These are phyloP conservation scores for Diaporthe sp. DNA, from an alignment of 2,329 filamentous ascomycete species.

Conservation along the genomic window DNA sequence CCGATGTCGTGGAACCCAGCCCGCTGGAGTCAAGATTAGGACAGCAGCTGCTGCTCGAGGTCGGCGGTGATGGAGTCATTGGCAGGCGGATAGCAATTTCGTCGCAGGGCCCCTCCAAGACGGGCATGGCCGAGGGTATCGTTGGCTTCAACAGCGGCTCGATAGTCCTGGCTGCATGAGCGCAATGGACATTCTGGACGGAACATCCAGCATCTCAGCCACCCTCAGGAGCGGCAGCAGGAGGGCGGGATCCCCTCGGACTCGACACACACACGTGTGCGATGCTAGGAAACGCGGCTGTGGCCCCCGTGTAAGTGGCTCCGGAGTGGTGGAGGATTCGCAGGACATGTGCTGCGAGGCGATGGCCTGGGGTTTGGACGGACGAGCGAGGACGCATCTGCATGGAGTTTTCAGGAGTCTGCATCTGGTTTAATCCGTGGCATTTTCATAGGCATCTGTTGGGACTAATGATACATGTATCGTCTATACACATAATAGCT, in stretches of 20 bases:
- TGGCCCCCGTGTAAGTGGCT: neutral
- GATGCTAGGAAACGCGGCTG: neutral
- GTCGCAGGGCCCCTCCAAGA: neutral
- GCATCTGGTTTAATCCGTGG: neutral
- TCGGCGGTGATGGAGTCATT: slow-evolving; percentile 37
- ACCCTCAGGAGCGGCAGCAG: neutral
- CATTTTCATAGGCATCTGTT: neutral
- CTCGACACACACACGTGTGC: neutral
- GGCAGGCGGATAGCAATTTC: slow-evolving; percentile 39
- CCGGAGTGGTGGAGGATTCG: neutral
- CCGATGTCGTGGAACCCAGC: neutral
- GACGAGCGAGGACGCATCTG: neutral
- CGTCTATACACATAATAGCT: neutral
- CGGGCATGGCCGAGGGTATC: slow-evolving; percentile 36
- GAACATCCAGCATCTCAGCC: neutral
- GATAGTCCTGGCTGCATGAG: slow-evolving; percentile 11
- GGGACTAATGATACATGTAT: neutral
- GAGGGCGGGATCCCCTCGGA: neutral
- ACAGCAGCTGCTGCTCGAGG: slow-evolving; percentile 34
- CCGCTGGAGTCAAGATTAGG: slow-evolving; percentile 19
- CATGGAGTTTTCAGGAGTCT: slow-evolving; percentile 15
- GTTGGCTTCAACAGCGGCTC: slow-evolving; percentile 40
- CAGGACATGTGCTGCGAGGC: neutral
- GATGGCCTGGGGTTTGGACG: neutral
- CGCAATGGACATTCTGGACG: neutral